Evolutionary conservation across 495 filamentous ascomycete genomes (phyloP).

Genomic region (Melanomma pulvis-pyrius): DNA sequence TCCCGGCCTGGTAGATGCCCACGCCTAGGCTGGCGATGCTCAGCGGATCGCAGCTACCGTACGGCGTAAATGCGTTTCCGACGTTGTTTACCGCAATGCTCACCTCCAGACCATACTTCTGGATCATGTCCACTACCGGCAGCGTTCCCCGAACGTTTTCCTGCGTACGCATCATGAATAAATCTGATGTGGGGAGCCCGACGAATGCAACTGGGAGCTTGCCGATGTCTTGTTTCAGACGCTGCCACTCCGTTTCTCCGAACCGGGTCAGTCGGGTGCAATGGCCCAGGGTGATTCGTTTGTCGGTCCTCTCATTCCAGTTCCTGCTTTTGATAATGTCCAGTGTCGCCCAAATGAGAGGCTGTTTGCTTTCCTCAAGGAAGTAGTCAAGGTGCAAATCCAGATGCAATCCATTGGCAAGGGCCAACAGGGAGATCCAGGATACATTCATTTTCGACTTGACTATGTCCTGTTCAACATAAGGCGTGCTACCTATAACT

Average conservation of each 20-base stretch:
- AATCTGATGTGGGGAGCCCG: conserved; percentile 72
- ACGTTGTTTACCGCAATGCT: conserved; percentile 76
- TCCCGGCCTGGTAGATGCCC: conserved; percentile 70
- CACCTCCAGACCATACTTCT: conserved; percentile 59
- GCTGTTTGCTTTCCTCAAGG: conserved; percentile 52
- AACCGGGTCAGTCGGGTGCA: conserved; percentile 70
- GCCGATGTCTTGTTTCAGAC: conserved; percentile 51
- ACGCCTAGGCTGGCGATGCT: conserved; percentile 65
- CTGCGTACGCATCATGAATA: conserved; percentile 67
- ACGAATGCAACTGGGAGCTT: conserved; percentile 68
- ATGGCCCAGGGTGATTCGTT: conserved; percentile 67
- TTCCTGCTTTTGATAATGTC: conserved; percentile 49
- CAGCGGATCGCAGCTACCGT: conserved; percentile 72
- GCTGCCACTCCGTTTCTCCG: conserved; percentile 52
- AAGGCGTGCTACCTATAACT: conserved; percentile 70
- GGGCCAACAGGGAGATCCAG: conserved; percentile 60
- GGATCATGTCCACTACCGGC: conserved; percentile 64
- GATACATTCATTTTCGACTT: conserved; percentile 61
- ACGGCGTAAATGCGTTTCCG: conserved; percentile 77
- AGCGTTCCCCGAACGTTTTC: conserved; percentile 57
- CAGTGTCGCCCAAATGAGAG: conserved; percentile 59
- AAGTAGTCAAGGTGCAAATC: conserved; percentile 79
- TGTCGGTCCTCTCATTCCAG: conserved; percentile 52
- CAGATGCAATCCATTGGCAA: conserved; percentile 57
- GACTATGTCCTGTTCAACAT: conserved; percentile 61